Evolutionary conservation across 2,329 filamentous ascomycete species (phyloP).

Genomic region (Chaetomiaceae sp.): DNA sequence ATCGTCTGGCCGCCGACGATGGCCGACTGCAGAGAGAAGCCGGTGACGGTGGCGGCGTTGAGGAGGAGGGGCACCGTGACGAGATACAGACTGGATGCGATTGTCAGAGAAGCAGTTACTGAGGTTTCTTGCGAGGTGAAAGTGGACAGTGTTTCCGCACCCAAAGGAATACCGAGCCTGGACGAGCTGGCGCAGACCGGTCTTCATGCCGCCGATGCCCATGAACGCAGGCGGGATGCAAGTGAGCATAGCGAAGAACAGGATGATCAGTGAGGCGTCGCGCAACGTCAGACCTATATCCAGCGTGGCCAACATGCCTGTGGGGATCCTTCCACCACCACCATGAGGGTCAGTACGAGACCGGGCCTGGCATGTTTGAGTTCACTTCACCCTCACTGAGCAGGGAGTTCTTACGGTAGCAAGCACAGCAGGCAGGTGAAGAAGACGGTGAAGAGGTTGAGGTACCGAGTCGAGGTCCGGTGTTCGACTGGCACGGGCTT

Average conservation of each 20-base stretch:
- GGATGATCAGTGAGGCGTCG: slow-evolving; percentile 49
- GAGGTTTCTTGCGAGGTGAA: not conserved
- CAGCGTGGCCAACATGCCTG: slow-evolving; percentile 52
- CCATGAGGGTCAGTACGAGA: too few species aligned
- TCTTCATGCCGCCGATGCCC: slow-evolving; percentile 48
- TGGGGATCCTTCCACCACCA: slow-evolving; percentile 40
- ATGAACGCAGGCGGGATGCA: slow-evolving; percentile 50
- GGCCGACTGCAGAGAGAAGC: slow-evolving; percentile 51
- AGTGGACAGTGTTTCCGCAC: slow-evolving; percentile 24
- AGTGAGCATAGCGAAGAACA: slow-evolving; percentile 53
- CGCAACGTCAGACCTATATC: slow-evolving; percentile 48
- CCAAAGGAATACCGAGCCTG: slow-evolving; percentile 57
- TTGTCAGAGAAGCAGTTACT: not conserved
- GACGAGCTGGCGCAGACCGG: slow-evolving; percentile 54
- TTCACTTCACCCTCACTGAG: too few species aligned
- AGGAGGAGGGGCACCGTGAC: slow-evolving; percentile 46
- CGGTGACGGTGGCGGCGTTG: slow-evolving; percentile 51
- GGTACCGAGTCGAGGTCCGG: slow-evolving; percentile 46
- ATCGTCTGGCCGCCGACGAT: slow-evolving; percentile 51
- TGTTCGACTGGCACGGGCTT: slow-evolving; percentile 49
- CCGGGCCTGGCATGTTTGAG: too few species aligned
- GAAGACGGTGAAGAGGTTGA: slow-evolving; percentile 55
- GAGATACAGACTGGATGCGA: slow-evolving; percentile 38
- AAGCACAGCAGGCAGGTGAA: slow-evolving; percentile 52
- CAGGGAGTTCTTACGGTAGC: slow-evolving; percentile 50